A percentile compares a stretch with the other conserved stretches of the same genome.
Evolutionary conservation across 2,329 filamentous ascomycete species (phyloP).

Genomic region (Talaromyces pinophilus): DNA sequence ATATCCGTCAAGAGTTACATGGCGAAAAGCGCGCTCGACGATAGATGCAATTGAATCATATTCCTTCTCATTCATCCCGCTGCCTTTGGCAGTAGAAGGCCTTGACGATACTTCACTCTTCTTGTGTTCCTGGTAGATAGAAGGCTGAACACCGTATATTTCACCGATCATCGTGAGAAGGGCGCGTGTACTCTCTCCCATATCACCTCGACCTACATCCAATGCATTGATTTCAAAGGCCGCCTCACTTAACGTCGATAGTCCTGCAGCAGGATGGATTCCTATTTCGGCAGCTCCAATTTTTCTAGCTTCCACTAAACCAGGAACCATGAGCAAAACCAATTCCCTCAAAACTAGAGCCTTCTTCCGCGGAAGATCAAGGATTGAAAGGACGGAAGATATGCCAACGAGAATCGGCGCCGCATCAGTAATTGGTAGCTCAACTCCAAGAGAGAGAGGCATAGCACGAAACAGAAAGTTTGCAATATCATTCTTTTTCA

Average conservation of each 20-base stretch:
- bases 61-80: constrained; percentile 17
- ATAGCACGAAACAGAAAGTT: constrained; percentile 68
- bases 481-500: constrained; percentile 64
- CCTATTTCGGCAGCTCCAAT: constrained; percentile 93
- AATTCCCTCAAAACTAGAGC: constrained; percentile 86
- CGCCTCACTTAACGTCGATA: constrained; percentile 68
- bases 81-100: constrained; percentile 27
- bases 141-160: constrained; percentile 44
- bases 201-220: constrained; percentile 44
- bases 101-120: constrained; percentile 30
- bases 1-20: constrained; percentile 57
- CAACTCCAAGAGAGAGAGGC: constrained; percentile 60
- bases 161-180: constrained; percentile 43
- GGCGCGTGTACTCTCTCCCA: constrained; percentile 44
- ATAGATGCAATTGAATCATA: constrained; percentile 41
- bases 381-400: constrained; percentile 74
- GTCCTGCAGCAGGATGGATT: constrained; percentile 86
- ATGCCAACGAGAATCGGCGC: constrained; percentile 82
- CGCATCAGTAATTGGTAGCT: constrained; percentile 72
- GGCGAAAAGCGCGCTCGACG: constrained; percentile 48
- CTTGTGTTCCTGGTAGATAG: constrained; percentile 38
- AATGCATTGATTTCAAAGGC: constrained; percentile 47
- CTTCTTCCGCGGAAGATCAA: constrained; percentile 85
- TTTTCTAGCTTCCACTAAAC: constrained; percentile 85
- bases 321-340: constrained; percentile 77